A percentile compares a stretch with the other conserved stretches of the same genome.
Conservation (phyloP, 2,329 filamentous ascomycete species). For the Exophiala mesophila region DNA sequence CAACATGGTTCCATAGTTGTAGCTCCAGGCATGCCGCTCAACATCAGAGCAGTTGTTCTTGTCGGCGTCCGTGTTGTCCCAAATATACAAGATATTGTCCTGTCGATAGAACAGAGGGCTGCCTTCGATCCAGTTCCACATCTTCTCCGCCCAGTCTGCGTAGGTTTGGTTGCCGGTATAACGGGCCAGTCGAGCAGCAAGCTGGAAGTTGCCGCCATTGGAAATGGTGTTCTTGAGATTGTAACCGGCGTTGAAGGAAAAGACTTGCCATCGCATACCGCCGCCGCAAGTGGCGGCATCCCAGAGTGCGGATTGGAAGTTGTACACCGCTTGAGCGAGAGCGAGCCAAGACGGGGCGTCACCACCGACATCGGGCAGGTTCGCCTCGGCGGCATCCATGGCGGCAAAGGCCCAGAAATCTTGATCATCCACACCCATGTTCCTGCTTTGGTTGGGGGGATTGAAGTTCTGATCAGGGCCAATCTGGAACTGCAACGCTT, state of each 20-base stretch:
- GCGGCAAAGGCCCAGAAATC: constrained; percentile 37
- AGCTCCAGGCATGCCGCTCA: constrained; percentile 60
- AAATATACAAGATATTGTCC: constrained; percentile 50
- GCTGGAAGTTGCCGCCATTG: constrained; percentile 49
- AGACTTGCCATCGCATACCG: constrained; percentile 79
- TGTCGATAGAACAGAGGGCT: constrained; percentile 52
- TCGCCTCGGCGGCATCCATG: constrained; percentile 35
- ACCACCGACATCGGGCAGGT: constrained; percentile 34
- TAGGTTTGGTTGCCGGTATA: constrained; percentile 38
- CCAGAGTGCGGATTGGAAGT: constrained; percentile 67
- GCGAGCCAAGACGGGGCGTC: constrained; percentile 63
- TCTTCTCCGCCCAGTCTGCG: constrained; percentile 35
- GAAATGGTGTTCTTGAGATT: constrained; percentile 50
- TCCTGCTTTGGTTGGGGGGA: constrained; percentile 39
- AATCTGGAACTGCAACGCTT: constrained; percentile 37
- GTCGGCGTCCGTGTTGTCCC: constrained; percentile 55
- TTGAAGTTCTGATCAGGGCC: constrained; percentile 37
- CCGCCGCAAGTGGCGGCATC: constrained; percentile 61
- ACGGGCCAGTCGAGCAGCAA: constrained; percentile 39
- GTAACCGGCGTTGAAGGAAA: constrained; percentile 47
- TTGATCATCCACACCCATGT: constrained; percentile 32
- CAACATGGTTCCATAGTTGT: constrained; percentile 58
- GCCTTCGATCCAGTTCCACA: constrained; percentile 48
- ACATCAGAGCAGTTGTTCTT: constrained; percentile 58
- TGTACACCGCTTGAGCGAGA: constrained; percentile 70